Evolutionary conservation across 2,329 filamentous ascomycete genomes (phyloP).

Genomic region (Claviceps spartinae): DNA sequence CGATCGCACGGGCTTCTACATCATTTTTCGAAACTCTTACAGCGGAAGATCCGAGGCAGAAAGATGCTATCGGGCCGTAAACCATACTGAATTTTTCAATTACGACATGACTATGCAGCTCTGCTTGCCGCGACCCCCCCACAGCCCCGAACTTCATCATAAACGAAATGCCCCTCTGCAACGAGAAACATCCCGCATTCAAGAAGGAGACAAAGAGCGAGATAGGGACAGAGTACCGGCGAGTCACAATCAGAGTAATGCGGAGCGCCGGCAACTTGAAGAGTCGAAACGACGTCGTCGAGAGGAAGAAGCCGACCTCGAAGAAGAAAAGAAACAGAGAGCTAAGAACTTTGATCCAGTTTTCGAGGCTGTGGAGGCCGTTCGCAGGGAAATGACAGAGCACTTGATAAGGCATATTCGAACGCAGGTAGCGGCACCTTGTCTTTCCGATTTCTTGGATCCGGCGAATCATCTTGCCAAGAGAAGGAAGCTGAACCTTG

Average conservation of each 20-base stretch:
- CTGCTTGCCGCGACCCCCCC: conserved; percentile 24
- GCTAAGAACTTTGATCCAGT: conserved; percentile 88
- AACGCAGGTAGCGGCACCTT: conserved; percentile 69
- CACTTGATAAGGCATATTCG: conserved; percentile 84
- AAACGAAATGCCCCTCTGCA: conserved; percentile 25
- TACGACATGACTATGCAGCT: conserved; percentile 87
- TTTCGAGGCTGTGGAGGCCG: conserved; percentile 62
- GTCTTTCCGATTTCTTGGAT: conserved; percentile 69
- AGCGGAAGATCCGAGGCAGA: conserved; percentile 68
- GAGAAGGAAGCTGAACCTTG: conserved; percentile 64
- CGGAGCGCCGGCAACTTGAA: conserved; percentile 38
- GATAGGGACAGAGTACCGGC: conserved; percentile 4
- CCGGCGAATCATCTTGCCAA: conserved; percentile 70
- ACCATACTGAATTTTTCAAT: conserved; percentile 77
- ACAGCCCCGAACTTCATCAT: conserved; percentile 12
- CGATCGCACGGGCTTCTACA: conserved; percentile 79
- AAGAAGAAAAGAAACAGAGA: conserved; percentile 79
- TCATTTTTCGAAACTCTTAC: conserved; percentile 72
- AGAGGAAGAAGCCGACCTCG: conserved; percentile 69
- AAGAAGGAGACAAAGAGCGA: conserved; percentile 1
- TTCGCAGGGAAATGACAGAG: conserved; percentile 69
- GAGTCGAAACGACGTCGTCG: conserved; percentile 51
- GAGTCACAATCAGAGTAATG: conserved; percentile 9
- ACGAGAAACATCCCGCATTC: conserved; percentile 10
- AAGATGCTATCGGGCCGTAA: conserved; percentile 63